Percentiles rank a stretch among this genome's conserved stretches.
Evolutionary conservation across 192 early-diverging fungal species (phyloP).

Genomic region (Podila verticillata): DNA sequence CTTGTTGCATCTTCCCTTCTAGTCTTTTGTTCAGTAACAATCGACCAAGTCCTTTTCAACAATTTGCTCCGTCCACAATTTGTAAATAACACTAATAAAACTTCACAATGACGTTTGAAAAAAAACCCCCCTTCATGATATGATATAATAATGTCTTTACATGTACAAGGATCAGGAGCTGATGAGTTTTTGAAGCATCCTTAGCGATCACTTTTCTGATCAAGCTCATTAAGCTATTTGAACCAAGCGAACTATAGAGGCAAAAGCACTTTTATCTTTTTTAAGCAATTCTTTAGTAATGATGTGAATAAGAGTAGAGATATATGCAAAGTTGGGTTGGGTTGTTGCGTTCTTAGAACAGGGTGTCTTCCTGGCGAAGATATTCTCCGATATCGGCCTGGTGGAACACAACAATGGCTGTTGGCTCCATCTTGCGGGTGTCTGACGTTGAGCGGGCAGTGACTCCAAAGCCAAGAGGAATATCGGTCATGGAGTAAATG

Average conservation of each 20-base stretch:
- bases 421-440: constrained; percentile 92
- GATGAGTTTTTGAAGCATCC: no score
- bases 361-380: constrained; percentile 79
- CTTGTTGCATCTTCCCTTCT: no score
- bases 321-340: constrained; percentile 1
- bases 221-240: no score
- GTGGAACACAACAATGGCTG: constrained; percentile 93
- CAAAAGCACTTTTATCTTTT: neutral
- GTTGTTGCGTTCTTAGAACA: constrained; percentile 64
- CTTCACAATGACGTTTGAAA: no score
- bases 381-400: constrained; percentile 99
- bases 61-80: no score
- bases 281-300: neutral
- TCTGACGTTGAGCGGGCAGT: constrained; percentile 94
- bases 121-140: no score
- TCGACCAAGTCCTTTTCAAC: no score
- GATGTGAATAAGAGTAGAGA: neutral
- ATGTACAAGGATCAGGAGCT: no score
- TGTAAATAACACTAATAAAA: no score
- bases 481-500: constrained; percentile 92
- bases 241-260: neutral
- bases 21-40: no score
- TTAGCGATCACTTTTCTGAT: no score
- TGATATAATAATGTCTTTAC: no score
- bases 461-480: constrained; percentile 96